Percentiles rank a stretch among this genome's conserved stretches.
Evolutionary conservation across 2,329 filamentous ascomycete genomes (phyloP).

Genomic region (Monosporascus sp.): DNA sequence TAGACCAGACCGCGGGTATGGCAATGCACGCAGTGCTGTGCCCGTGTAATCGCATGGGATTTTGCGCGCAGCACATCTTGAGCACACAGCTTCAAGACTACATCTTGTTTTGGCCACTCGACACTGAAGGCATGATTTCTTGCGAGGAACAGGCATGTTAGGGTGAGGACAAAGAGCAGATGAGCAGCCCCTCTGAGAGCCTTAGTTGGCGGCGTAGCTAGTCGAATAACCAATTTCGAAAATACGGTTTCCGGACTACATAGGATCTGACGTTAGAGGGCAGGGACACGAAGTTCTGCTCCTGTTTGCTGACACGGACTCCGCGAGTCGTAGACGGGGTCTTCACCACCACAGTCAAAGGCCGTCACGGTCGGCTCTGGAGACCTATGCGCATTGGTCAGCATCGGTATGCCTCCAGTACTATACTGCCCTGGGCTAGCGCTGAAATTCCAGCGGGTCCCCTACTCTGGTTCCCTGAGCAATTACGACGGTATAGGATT

Average conservation of each 20-base stretch:
- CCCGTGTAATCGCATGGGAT: slow-evolving; percentile 14
- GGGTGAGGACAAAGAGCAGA: no score
- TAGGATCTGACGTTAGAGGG: no score
- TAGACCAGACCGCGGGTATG: not conserved
- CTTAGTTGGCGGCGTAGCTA: no score
- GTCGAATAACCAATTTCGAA: no score
- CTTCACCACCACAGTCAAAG: no score
- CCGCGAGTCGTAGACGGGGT: no score
- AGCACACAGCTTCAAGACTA: slow-evolving; percentile 16
- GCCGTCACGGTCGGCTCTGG: no score
- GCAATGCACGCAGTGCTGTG: not conserved
- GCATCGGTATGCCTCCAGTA: slow-evolving; percentile 3
- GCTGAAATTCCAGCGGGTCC: slow-evolving; percentile 11
- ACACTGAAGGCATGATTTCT: slow-evolving; percentile 20
- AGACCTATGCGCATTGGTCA: slow-evolving; percentile 3
- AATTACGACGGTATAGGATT: not conserved
- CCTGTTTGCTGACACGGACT: no score
- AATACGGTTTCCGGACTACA: no score
- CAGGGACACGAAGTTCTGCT: no score
- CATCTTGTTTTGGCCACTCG: slow-evolving; percentile 21
- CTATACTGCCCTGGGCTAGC: not conserved
- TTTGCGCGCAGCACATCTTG: slow-evolving; percentile 14
- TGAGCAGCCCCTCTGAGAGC: no score
- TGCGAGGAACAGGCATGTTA: slow-evolving; percentile 19
- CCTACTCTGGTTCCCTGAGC: not conserved